These are phyloP conservation scores for Microstegium vimineum DNA, from an alignment of 176 grass and related monocot genomes.

Conservation along the genomic window DNA sequence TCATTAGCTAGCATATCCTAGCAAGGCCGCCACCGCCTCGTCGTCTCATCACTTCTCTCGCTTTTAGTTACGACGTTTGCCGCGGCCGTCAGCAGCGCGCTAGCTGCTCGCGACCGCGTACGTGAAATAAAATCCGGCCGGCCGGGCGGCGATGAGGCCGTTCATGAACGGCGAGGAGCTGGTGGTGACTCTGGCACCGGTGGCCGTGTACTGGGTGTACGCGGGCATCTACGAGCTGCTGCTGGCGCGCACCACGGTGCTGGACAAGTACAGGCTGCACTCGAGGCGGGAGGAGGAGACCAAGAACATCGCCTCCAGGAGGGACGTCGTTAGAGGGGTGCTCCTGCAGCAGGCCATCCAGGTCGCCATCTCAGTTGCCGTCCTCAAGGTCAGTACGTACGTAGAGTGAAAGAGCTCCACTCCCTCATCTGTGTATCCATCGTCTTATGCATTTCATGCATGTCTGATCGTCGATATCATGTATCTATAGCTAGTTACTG, in stretches of 20 bases:
- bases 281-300: constrained; percentile 57
- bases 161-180: constrained; percentile 38
- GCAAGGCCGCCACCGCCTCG: too few relatives aligned
- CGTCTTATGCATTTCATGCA: not conserved
- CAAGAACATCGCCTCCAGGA: constrained; percentile 69
- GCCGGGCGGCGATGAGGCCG: not conserved
- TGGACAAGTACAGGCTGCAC: constrained; percentile 71
- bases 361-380: constrained; percentile 35
- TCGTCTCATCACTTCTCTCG: too few relatives aligned
- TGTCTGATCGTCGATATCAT: not conserved
- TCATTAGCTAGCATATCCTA: too few relatives aligned
- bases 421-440: not conserved
- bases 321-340: constrained; percentile 52
- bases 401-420: too few relatives aligned
- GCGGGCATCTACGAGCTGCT: constrained; percentile 58
- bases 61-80: too few relatives aligned
- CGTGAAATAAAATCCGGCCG: not conserved
- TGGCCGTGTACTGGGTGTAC: constrained; percentile 71
- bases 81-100: not conserved
- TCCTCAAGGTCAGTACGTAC: constrained; percentile 52
- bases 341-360: constrained; percentile 82
- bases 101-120: too few relatives aligned
- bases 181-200: constrained; percentile 39
- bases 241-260: constrained; percentile 20
- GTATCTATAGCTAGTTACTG: too few relatives aligned